A percentile compares a stretch with the other conserved stretches of the same genome.
These are phyloP conservation scores for Aphanocladium album DNA, from an alignment of 2,329 filamentous ascomycete genomes.

Conservation along the genomic window DNA sequence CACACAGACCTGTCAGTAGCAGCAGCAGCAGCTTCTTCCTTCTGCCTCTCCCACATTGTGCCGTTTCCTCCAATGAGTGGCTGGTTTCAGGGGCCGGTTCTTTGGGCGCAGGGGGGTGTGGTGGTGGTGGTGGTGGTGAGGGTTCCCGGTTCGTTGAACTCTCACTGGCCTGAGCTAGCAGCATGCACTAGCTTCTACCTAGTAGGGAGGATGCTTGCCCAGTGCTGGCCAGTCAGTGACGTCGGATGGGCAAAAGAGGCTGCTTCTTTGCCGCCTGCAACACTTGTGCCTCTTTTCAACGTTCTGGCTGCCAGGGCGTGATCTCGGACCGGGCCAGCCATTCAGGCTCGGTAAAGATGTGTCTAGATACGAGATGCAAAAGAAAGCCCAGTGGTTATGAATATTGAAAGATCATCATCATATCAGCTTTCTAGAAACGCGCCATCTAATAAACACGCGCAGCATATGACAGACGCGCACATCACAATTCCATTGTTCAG, in stretches of 20 bases:
- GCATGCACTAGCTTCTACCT: background rate
- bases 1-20: no score
- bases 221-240: background rate
- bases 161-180: background rate
- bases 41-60: background rate
- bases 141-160: background rate
- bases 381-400: background rate
- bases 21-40: no score
- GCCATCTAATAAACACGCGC: no score
- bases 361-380: background rate
- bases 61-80: background rate
- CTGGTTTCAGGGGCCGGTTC: slow-evolving; percentile 12
- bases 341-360: no score
- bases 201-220: background rate
- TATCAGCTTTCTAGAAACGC: no score
- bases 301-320: no score
- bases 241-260: background rate
- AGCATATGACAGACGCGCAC: background rate
- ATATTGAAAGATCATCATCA: no score
- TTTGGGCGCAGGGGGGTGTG: background rate
- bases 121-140: background rate
- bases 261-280: no score
- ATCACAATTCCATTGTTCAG: slow-evolving; percentile 9
- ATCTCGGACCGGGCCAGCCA: no score
- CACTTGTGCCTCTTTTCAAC: no score